These are phyloP conservation scores for Suaeda aralocaspica DNA, from an alignment of 148 eudicot genomes.

Conservation along the genomic window DNA sequence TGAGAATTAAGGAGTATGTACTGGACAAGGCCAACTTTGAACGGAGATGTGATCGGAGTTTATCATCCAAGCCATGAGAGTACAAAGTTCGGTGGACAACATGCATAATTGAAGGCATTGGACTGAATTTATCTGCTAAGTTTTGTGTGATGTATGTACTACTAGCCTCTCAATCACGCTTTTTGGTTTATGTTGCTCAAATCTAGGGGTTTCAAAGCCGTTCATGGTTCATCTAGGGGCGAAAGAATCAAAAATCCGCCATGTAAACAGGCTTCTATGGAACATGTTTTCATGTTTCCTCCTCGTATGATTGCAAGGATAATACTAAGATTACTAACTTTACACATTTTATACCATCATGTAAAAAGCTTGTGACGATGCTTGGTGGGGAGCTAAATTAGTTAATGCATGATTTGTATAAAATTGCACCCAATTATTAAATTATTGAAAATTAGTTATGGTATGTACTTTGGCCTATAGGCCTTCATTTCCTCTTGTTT, in stretches of 20 bases:
- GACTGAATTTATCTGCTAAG: conserved; percentile 82
- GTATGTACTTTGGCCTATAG: too few relatives aligned
- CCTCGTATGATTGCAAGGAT: conserved; percentile 46
- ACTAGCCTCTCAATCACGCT: conserved; percentile 73
- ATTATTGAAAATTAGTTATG: too few relatives aligned
- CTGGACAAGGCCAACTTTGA: conserved; percentile 51
- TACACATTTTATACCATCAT: conserved; percentile 39
- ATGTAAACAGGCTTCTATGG: conserved; percentile 60
- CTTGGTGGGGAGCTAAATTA: conserved; percentile 60
- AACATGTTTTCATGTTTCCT: conserved; percentile 75
- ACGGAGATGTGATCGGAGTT: conserved; percentile 52
- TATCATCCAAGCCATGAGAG: conserved; percentile 75
- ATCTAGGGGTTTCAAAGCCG: conserved; percentile 67
- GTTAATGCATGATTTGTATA: conserved; percentile 12
- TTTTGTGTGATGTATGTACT: conserved; percentile 62
- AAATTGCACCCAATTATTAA: too few relatives aligned
- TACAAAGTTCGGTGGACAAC: conserved; percentile 48
- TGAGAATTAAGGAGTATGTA: conserved; percentile 39
- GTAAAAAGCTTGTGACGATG: conserved; percentile 64
- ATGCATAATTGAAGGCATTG: conserved; percentile 69
- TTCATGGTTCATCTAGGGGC: conserved; percentile 44
- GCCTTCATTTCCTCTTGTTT: too few relatives aligned
- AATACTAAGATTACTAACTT: conserved; percentile 39
- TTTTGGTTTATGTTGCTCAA: conserved; percentile 90
- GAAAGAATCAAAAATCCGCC: conserved; percentile 38